Conservation (phyloP, 495 filamentous ascomycete species). For the Aspergillus steynii region DNA sequence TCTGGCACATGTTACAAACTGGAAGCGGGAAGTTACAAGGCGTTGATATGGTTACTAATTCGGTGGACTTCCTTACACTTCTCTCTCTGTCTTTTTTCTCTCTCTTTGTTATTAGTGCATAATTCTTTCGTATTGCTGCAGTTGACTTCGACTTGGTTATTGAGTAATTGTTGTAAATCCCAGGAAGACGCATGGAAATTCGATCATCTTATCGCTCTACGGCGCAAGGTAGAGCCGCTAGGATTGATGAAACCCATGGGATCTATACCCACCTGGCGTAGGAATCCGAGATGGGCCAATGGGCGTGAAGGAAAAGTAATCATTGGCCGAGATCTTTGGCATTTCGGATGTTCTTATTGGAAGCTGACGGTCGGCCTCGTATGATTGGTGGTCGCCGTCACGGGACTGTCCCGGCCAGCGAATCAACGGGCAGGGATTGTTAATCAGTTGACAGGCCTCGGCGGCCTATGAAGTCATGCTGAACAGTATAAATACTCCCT, state of each 20-base stretch:
- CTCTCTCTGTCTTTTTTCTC: conserved; percentile 12
- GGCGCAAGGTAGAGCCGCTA: no score
- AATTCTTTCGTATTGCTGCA: background rate
- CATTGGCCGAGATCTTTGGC: background rate
- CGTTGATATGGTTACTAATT: conserved; percentile 1
- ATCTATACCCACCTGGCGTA: no score
- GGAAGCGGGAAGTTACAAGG: no score
- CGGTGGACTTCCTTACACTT: background rate
- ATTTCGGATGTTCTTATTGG: background rate
- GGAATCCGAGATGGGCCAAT: background rate
- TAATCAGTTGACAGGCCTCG: conserved; percentile 21
- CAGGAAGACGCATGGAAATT: no score
- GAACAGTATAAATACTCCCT: conserved; percentile 33
- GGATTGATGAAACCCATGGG: no score
- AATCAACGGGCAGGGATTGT: conserved; percentile 31
- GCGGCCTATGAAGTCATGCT: conserved; percentile 15
- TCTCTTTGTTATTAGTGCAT: background rate
- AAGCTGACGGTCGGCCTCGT: background rate
- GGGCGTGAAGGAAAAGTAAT: background rate
- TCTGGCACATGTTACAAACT: no score
- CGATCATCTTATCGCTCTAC: no score
- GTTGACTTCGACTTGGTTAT: no score
- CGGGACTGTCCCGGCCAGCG: conserved; percentile 14
- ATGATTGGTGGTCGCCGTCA: conserved; percentile 10
- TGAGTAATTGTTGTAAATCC: no score